Conservation (phyloP, 495 filamentous ascomycete species). For the Oleoguttula mirabilis region DNA sequence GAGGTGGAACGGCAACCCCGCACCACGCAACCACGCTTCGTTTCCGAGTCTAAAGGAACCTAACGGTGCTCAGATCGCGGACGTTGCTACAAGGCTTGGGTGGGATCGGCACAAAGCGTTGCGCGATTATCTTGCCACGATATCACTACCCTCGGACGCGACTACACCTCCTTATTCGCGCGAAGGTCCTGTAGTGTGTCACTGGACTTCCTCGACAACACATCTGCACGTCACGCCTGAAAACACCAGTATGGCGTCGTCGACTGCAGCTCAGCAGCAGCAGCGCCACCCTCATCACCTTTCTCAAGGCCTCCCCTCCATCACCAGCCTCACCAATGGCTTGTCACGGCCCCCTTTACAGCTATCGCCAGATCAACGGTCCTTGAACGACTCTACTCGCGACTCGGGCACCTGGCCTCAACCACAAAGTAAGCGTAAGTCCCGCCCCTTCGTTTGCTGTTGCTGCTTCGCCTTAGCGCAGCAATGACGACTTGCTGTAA, state of each 20-base stretch:
- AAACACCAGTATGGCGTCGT: conserved; percentile 9
- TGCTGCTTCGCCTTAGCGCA: too few relatives aligned
- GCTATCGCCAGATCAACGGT: conserved; percentile 6
- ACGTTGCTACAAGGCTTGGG: too few relatives aligned
- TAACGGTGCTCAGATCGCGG: too few relatives aligned
- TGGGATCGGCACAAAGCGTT: not conserved
- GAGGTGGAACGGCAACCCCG: not conserved
- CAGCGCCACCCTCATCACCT: too few relatives aligned
- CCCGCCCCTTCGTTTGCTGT: too few relatives aligned
- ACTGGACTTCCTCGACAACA: too few relatives aligned
- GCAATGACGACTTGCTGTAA: too few relatives aligned
- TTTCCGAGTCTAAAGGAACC: too few relatives aligned
- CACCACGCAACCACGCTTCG: conserved; percentile 3
- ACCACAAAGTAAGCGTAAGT: conserved; percentile 23
- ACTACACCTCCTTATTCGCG: too few relatives aligned
- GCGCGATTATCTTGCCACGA: not conserved
- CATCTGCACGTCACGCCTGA: too few relatives aligned
- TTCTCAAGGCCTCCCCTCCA: conserved; percentile 21
- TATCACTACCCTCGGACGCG: too few relatives aligned
- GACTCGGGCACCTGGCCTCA: conserved; percentile 22
- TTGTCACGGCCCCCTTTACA: conserved; percentile 3
- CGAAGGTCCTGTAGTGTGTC: too few relatives aligned
- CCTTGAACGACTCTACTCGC: conserved; percentile 12
- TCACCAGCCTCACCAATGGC: conserved; percentile 21
- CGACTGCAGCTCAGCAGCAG: not conserved